phyloP scores from a whole-genome alignment of 768 basidiomycete genomes.

The Tricholoma matsutake region DNA sequence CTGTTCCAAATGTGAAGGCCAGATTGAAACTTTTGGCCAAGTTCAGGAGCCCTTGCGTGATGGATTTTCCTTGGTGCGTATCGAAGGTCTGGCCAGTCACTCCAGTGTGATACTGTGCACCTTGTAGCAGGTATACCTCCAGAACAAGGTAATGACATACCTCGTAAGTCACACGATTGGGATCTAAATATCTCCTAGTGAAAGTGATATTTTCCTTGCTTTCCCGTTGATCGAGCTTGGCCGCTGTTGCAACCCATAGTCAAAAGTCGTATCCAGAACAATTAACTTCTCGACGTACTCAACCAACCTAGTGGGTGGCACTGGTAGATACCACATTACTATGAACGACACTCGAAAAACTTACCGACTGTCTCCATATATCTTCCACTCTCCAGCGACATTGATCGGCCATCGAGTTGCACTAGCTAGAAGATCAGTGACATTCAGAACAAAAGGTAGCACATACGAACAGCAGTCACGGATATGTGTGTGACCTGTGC shows the following conservation, averaged over 20 bases:
- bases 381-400: constrained; percentile 78
- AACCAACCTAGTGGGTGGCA: constrained; percentile 48
- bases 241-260: constrained; percentile 29
- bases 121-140: neutral
- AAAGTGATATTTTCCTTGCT: constrained; percentile 50
- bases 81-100: constrained; percentile 55
- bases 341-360: constrained; percentile 12
- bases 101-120: constrained; percentile 60
- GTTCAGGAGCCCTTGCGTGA: constrained; percentile 52
- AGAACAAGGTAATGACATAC: constrained; percentile 26
- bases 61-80: constrained; percentile 47
- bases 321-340: neutral
- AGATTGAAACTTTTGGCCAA: constrained; percentile 63
- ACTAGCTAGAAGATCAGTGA: constrained; percentile 27
- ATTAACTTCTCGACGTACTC: constrained; percentile 39
- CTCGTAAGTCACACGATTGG: constrained; percentile 75
- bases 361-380: constrained; percentile 92
- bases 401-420: constrained; percentile 70
- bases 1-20: constrained; percentile 58
- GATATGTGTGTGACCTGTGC: constrained; percentile 67
- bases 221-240: constrained; percentile 34
- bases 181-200: constrained; percentile 72
- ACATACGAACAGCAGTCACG: constrained; percentile 65
- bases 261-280: neutral
- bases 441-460: neutral